A percentile compares a stretch with the other conserved stretches of the same genome.
Conservation (phyloP, 805 yeast genomes). For the Schwanniomyces sp. region DNA sequence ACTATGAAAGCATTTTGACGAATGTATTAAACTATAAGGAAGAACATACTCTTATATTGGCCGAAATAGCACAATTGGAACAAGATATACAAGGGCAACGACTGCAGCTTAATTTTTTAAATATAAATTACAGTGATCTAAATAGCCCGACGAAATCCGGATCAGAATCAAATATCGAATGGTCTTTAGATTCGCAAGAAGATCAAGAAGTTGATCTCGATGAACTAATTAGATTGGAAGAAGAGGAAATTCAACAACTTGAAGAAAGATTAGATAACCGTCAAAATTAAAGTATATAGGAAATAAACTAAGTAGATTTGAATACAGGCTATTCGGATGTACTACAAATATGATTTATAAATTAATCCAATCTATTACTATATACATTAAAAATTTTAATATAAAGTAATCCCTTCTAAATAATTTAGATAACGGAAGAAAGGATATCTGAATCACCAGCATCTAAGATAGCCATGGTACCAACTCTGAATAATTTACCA, state of each 20-base stretch:
- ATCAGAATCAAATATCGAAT: slow-evolving; percentile 3
- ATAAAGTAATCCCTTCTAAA: neutral
- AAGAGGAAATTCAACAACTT: slow-evolving; percentile 43
- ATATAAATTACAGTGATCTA: slow-evolving; percentile 19
- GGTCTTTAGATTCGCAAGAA: slow-evolving; percentile 3
- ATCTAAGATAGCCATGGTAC: slow-evolving; percentile 92
- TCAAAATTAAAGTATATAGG: slow-evolving; percentile 3
- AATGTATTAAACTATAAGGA: slow-evolving; percentile 38
- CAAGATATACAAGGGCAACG: slow-evolving; percentile 44
- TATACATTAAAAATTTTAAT: slow-evolving; percentile 5
- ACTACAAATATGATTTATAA: neutral
- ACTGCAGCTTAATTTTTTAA: slow-evolving; percentile 31
- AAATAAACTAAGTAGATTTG: neutral
- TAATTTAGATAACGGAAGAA: slow-evolving; percentile 46
- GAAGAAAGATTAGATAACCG: slow-evolving; percentile 34
- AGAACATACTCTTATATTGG: slow-evolving; percentile 32
- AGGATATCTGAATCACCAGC: slow-evolving; percentile 99
- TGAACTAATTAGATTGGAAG: slow-evolving; percentile 45
- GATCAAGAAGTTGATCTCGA: slow-evolving; percentile 26
- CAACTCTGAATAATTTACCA: slow-evolving; percentile 99
- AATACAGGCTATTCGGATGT: neutral
- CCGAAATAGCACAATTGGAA: slow-evolving; percentile 44
- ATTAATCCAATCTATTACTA: slow-evolving; percentile 11
- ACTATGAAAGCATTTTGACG: slow-evolving; percentile 17
- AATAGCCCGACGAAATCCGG: slow-evolving; percentile 14